Base-by-base conservation (phyloP, 805 yeast genomes). In the Scheffersomyces lignosus region DNA sequence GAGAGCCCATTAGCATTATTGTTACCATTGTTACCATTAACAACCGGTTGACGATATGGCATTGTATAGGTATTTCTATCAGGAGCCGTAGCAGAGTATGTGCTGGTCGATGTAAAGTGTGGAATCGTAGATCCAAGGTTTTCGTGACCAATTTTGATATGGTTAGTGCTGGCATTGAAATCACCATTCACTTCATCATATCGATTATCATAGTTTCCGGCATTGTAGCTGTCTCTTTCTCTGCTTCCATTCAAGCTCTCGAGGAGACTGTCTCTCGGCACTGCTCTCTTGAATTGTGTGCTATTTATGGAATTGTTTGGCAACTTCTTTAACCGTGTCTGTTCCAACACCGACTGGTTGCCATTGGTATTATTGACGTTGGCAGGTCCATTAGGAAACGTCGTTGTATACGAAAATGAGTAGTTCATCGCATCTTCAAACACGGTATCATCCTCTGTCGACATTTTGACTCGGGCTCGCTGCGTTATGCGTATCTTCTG, bases 351-450 rank as follows among this genome's bases (percentile, higher is more conserved):
- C n/a, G n/a, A n/a, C n/a, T n/a, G n/a, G n/a, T n/a, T n/a, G 10
- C 10, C 24, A 10, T 20, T 7, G 24, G 10, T 20, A 7, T 7
- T 20, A 10, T 7, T 20, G 24, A 7, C 24, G 24, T 20, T 20
- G 24, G 10, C 10, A 20, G 9, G 7, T 20, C 24, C 24, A 10
- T 7, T 20, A 20, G 24, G 24, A n/a, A 27, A 31, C 13, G 10
- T 18, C 16, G 24, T n/a, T 4, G 20, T 26, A 17, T 36, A 29
- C 13, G 37, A 20, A 27, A 40, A 37, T 9, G 40, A 36, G 18
- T 37, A 29, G 36, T 40, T 36, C 17, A 40, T 13, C 4, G 49
- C 49, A 29, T 45, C 49, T 17, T 45, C 49, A 27, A 39, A 45
- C 15, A 45, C 40, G 22, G 47, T 39, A 4, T 41, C 40, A 26